Conservation (phyloP, 257 asterid species). For the Salvia miltiorrhiza region DNA sequence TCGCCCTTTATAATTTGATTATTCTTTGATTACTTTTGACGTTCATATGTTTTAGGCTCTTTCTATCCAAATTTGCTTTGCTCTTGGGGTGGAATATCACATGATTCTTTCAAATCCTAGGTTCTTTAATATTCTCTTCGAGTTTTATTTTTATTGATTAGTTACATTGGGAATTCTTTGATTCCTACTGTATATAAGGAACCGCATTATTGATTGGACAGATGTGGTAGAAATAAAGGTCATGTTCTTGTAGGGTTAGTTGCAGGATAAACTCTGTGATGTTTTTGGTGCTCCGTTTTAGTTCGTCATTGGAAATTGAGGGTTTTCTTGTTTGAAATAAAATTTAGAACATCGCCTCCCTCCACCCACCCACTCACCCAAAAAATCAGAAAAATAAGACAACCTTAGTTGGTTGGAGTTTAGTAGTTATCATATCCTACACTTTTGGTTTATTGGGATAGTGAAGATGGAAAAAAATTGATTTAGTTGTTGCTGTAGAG, state of each 20-base stretch:
- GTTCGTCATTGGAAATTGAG: slow-evolving; percentile 77
- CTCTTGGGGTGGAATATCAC: slow-evolving; percentile 1
- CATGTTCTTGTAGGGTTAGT: slow-evolving; percentile 24
- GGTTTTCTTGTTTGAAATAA: slow-evolving; percentile 48
- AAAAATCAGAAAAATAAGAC: not conserved
- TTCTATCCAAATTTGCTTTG: not conserved
- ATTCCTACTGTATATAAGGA: slow-evolving; percentile 35
- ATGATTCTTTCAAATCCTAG: slow-evolving; percentile 26
- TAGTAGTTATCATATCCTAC: not conserved
- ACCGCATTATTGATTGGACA: slow-evolving; percentile 18
- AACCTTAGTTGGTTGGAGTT: not conserved
- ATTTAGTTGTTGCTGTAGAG: slow-evolving; percentile 32
- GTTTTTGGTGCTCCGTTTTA: slow-evolving; percentile 81
- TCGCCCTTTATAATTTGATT: not conserved
- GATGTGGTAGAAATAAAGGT: slow-evolving; percentile 13
- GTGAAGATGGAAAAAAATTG: not conserved
- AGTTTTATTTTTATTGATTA: not conserved
- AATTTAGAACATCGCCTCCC: not conserved
- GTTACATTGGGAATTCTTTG: slow-evolving; percentile 26
- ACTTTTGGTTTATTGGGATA: not conserved
- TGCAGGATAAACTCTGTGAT: slow-evolving; percentile 66
- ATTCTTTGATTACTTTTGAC: not conserved
- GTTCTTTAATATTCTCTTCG: not conserved
- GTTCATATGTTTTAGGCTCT: not conserved
- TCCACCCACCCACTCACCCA: not conserved